Percentiles rank a stretch among this genome's conserved stretches.
Evolutionary conservation across 805 yeast species (phyloP).

Genomic region (Saccharomyces mikatae): DNA sequence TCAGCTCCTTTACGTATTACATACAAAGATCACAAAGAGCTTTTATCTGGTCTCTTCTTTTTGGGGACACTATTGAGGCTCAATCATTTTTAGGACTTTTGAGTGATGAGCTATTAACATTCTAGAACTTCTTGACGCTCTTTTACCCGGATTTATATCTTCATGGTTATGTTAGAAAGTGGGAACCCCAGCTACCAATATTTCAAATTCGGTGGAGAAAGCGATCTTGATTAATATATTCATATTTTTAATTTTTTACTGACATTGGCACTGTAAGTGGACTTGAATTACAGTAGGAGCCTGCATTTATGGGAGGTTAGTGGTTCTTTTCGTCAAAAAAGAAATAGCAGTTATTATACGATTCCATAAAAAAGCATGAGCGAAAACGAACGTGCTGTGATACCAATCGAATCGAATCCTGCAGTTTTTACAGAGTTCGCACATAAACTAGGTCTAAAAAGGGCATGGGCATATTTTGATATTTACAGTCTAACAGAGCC

Average conservation of each 20-base stretch:
- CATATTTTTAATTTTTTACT: not conserved
- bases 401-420: conserved; percentile 90
- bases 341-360: not conserved
- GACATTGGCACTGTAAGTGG: not conserved
- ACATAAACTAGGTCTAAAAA: conserved; percentile 55
- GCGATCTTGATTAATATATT: not conserved
- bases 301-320: not conserved
- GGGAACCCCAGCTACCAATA: not conserved
- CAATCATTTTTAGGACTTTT: not conserved
- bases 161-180: not conserved
- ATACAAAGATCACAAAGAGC: not conserved
- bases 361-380: conserved; percentile 5
- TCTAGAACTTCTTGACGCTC: not conserved
- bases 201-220: not conserved
- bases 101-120: not conserved
- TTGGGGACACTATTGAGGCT: not conserved
- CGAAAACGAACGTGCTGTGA: conserved; percentile 37
- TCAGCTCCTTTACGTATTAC: too few relatives aligned
- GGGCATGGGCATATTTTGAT: conserved; percentile 59
- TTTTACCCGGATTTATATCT: not conserved
- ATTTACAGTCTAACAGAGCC: conserved; percentile 79
- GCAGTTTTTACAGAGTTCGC: conserved; percentile 68
- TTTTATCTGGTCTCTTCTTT: not conserved
- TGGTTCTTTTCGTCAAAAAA: not conserved
- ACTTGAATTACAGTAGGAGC: not conserved